A percentile compares a stretch with the other conserved stretches of the same genome.
Evolutionary conservation across 441 rosid genomes (phyloP).

Genomic region (Pelargonium australe): DNA sequence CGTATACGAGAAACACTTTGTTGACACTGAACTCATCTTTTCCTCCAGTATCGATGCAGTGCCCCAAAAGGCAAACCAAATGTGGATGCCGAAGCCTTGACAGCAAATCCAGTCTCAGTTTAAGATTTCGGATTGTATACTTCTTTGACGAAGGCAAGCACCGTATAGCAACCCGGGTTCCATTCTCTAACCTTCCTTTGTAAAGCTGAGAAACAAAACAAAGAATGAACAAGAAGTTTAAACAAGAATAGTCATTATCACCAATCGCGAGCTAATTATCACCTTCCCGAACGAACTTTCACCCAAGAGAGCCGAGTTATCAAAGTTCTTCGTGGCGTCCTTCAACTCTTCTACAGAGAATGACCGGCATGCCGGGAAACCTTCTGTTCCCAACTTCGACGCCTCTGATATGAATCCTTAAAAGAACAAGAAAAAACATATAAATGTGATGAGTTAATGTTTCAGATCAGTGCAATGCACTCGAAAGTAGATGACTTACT

Average conservation of each 20-base stretch:
- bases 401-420: slow-evolving; percentile 39
- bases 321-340: slow-evolving; percentile 44
- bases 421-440: slow-evolving; percentile 10
- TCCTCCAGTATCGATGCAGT: slow-evolving; percentile 41
- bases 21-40: slow-evolving; percentile 34
- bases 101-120: slow-evolving; percentile 47
- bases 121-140: slow-evolving; percentile 42
- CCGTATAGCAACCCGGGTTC: slow-evolving; percentile 43
- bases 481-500: slow-evolving; percentile 35
- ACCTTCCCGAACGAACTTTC: slow-evolving; percentile 54
- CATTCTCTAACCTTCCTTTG: slow-evolving; percentile 40
- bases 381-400: slow-evolving; percentile 29
- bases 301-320: slow-evolving; percentile 30
- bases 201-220: slow-evolving; percentile 32
- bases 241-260: too few relatives aligned
- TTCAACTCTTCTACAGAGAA: slow-evolving; percentile 42
- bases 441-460: background rate
- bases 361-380: slow-evolving; percentile 37
- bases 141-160: slow-evolving; percentile 43
- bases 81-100: slow-evolving; percentile 51
- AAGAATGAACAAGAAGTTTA: background rate
- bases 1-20: slow-evolving; percentile 47
- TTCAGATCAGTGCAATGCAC: background rate
- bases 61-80: slow-evolving; percentile 54
- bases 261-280: background rate